Evolutionary conservation across 805 yeast species (phyloP).

Genomic region (Monosporozyma solicola): DNA sequence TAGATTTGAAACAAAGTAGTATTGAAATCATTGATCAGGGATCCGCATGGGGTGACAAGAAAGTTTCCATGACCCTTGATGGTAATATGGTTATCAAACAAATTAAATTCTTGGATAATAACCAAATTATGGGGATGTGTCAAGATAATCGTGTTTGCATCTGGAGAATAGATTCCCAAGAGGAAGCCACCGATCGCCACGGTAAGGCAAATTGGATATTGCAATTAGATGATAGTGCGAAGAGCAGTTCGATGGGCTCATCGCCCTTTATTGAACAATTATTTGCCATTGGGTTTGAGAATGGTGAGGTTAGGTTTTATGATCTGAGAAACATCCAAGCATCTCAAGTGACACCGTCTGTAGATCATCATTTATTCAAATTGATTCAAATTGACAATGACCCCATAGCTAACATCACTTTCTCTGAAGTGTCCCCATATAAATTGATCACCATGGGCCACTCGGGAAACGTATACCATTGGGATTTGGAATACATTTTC

Average conservation of each 20-base stretch:
- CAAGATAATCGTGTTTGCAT: constrained; percentile 15
- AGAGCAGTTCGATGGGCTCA: constrained; percentile 13
- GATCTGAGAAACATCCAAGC: constrained; percentile 23
- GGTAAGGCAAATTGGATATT: constrained; percentile 14
- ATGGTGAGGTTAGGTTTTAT: constrained; percentile 26
- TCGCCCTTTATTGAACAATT: constrained; percentile 20
- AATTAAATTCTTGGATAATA: constrained; percentile 16
- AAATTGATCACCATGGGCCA: constrained; percentile 24
- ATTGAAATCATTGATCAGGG: constrained; percentile 20
- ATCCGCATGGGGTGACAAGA: constrained; percentile 13
- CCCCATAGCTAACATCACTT: constrained; percentile 19
- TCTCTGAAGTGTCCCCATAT: constrained; percentile 18
- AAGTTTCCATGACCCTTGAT: neutral
- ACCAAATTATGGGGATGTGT: constrained; percentile 18
- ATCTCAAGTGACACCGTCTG: neutral
- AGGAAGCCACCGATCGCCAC: constrained; percentile 1
- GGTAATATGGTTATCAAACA: neutral
- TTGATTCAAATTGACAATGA: constrained; percentile 21
- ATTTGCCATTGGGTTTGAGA: constrained; percentile 24
- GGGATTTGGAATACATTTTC: constrained; percentile 32
- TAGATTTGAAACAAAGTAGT: constrained; percentile 5
- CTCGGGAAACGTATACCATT: constrained; percentile 27
- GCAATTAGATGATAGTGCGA: constrained; percentile 10
- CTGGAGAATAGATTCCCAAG: neutral
- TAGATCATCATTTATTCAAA: constrained; percentile 11